phyloP scores from a whole-genome alignment of 225 moss, liverwort and hornwort species.

The Bryoerythrophyllum caledonicum region DNA sequence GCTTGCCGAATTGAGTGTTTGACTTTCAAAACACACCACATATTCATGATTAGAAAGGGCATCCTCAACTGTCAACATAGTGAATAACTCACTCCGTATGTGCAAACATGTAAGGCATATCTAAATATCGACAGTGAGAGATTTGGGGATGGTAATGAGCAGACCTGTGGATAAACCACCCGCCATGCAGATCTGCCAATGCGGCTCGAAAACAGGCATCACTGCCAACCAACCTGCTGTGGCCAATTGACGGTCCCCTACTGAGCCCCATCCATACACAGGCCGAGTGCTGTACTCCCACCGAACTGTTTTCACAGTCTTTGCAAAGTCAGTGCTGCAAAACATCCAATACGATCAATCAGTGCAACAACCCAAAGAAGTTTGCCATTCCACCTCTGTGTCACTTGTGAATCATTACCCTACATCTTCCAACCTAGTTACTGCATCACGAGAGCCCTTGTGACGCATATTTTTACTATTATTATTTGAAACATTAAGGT shows the following conservation, averaged over 20 bases:
- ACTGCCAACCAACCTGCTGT: conserved; percentile 98
- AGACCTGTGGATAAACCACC: conserved; percentile 90
- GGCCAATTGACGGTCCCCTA: conserved; percentile 62
- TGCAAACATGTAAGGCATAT: not conserved
- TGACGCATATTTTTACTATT: too few species aligned
- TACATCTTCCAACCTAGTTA: not conserved
- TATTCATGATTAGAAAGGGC: too few species aligned
- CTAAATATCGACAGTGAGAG: not conserved
- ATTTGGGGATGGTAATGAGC: not conserved
- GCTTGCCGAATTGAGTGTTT: too few species aligned
- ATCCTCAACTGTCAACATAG: too few species aligned
- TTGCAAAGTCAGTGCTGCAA: conserved; percentile 59
- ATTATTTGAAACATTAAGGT: too few species aligned
- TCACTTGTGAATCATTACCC: not conserved
- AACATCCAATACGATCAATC: not conserved
- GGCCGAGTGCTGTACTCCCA: conserved; percentile 95
- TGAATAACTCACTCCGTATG: too few species aligned
- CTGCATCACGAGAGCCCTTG: not conserved
- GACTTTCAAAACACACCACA: too few species aligned
- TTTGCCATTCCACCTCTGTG: not conserved
- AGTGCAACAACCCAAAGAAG: not conserved
- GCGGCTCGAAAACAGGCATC: conserved; percentile 86
- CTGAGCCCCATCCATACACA: conserved; percentile 83
- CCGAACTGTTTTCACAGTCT: conserved; percentile 49
- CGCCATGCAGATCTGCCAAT: conserved; percentile 99